phyloP scores from a whole-genome alignment of 2,329 filamentous ascomycete genomes.

The Epichloe sp. region DNA sequence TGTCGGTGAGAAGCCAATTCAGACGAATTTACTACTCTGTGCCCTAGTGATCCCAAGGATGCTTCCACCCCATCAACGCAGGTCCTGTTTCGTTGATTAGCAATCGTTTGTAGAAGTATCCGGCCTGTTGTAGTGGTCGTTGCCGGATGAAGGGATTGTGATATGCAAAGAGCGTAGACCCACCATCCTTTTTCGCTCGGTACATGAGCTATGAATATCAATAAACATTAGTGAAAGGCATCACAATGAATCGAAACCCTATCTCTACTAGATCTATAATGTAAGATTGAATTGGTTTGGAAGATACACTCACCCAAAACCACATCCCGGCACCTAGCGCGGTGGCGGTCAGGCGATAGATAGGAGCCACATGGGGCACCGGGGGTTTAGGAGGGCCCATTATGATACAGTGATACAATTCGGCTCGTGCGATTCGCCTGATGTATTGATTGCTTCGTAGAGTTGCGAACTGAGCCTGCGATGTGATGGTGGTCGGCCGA shows the following conservation, averaged over 20 bases:
- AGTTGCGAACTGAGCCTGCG: not conserved
- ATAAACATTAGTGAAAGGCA: not conserved
- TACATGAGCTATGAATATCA: slow-evolving; percentile 63
- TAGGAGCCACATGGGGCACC: slow-evolving; percentile 35
- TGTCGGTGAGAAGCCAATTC: not conserved
- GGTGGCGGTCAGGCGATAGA: slow-evolving; percentile 80
- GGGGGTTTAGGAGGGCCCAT: slow-evolving; percentile 26
- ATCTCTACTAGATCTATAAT: not conserved
- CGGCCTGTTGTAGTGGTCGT: not conserved
- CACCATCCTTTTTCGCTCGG: slow-evolving; percentile 88
- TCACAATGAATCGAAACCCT: too few relatives aligned
- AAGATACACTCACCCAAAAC: slow-evolving; percentile 69
- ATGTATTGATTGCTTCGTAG: not conserved
- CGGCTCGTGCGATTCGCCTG: not conserved
- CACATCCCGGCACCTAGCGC: slow-evolving; percentile 93
- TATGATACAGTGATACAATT: not conserved
- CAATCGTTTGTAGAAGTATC: not conserved
- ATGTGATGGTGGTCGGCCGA: not conserved
- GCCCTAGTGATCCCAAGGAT: slow-evolving; percentile 84
- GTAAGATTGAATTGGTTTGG: not conserved
- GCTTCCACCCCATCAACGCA: slow-evolving; percentile 81
- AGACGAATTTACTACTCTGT: too few relatives aligned
- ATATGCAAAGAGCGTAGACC: slow-evolving; percentile 5
- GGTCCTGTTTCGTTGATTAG: slow-evolving; percentile 33
- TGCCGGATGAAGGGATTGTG: not conserved